Evolutionary conservation across 225 moss, liverwort and hornwort genomes (phyloP), one percentile per base, ranked within the genome.

Genomic region (Polytrichum formosum): DNA sequence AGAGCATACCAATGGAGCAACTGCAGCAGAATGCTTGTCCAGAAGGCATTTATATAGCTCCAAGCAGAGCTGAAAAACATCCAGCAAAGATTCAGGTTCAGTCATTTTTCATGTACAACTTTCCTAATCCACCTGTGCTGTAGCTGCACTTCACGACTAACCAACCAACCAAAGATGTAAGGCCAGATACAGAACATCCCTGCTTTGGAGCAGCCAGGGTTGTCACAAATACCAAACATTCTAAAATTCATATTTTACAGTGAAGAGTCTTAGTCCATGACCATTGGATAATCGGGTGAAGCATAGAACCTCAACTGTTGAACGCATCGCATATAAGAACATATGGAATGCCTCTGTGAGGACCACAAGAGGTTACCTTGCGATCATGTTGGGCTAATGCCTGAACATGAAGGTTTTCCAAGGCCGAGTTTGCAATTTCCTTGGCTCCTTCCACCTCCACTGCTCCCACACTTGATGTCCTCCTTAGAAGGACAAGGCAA

Each of bases 31-130:
- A 72, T 94, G 92, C 59, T 75, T 75, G 64, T 74, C 83, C 56
- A 94, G 72, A 18, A 92, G 87, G 76, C 83, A 89, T 69, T 94
- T 89, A 73, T 86, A 90, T 3, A 94, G 76, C 81, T 94, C 85
- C 79, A 94, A 76, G 74, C 90, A 94, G 28, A 92, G 81, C 94
- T 94, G 85, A 77, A 81, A 46, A 54, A 53, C 54, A 71, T 54
- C 73, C 53, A 61, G 28, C 68, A 72, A 70, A 72, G 46, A 46
- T 6, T 21, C 61, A 61, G 26, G 61, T 22, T 13, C 8, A 21
- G 22, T 61, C 4, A 22, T 61, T 21, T 22, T 61, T 61, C 20
- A 61, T 21, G 61, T 22, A 21, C n/a, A 26, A 8, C 26, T 61
- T 2, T 22, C 61, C 61, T 61, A 61, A 22, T 26, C 21, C 6